A percentile compares a stretch with the other conserved stretches of the same genome.
Conservation (phyloP, 2,329 filamentous ascomycete species). For the Fusarium sp. region DNA sequence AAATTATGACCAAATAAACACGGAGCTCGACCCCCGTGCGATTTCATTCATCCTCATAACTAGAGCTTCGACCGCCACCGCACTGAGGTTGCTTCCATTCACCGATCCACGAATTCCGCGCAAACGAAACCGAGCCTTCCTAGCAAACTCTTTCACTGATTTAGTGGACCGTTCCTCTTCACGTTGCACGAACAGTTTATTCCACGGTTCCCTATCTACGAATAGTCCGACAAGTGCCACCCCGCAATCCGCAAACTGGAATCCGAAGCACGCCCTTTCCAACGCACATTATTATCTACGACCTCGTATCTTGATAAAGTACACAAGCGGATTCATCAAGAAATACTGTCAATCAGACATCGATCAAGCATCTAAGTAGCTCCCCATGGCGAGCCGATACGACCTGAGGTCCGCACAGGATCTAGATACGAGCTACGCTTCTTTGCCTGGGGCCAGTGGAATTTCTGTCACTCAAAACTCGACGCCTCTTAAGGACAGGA, state of each 20-base stretch:
- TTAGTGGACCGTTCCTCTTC: neutral
- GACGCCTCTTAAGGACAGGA: conserved; percentile 45
- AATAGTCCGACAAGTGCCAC: conserved; percentile 10
- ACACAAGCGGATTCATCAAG: neutral
- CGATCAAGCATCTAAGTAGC: neutral
- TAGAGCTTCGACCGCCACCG: conserved; percentile 19
- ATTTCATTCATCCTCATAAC: conserved; percentile 25
- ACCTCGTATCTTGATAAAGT: neutral
- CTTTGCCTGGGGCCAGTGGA: conserved; percentile 45
- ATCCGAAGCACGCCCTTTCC: conserved; percentile 7
- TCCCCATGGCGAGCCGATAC: conserved; percentile 42
- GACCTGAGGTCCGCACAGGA: conserved; percentile 42
- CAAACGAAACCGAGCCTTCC: neutral
- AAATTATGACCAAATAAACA: conserved; percentile 34
- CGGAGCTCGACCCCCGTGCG: conserved; percentile 23
- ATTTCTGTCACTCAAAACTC: conserved; percentile 44
- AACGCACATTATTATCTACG: conserved; percentile 2
- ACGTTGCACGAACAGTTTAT: neutral
- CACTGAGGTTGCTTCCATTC: neutral
- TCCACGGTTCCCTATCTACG: neutral
- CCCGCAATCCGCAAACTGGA: conserved; percentile 18
- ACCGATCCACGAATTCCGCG: neutral
- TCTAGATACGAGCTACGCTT: conserved; percentile 42
- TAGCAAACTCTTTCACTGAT: neutral
- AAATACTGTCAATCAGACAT: neutral